Base-by-base conservation (phyloP, 805 yeast species). In the Saccharomycopsis malanga region DNA sequence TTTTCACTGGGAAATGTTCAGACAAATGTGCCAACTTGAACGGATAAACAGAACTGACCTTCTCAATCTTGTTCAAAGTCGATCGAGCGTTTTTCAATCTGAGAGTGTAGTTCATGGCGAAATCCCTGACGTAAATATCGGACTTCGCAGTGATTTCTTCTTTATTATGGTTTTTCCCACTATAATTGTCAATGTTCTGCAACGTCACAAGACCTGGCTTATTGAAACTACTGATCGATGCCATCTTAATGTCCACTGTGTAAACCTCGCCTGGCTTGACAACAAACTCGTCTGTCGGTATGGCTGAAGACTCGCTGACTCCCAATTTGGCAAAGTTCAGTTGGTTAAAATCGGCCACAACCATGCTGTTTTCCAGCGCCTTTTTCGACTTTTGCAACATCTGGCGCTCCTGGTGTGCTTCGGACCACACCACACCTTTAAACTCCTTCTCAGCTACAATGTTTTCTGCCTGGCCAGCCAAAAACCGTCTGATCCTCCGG, bases 391-490 rank as follows among this genome's bases (percentile, higher is more conserved):
- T 70, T 50, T 62, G 63, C 48, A 82, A 67, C 49, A 84, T 68
- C 21, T 62, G 60, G 34, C 71, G 70, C 67, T 85, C 95, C 66
- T 84, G 93, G 63, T 84, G 84, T 34, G 81, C 72, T 67, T 85
- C 95, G 45, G 83, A 74, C 94, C 94, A 85, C 23, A 76, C 83
- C 46, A 89, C 94, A 61, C 96, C 96, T 66, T 91, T 89, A 67
- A 84, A 86, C 55, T 87, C 96, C 60, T 81, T 76, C 69, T 91
- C 98, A 34, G 89, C 91, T 54, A 88, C 93, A 46, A 88, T 71
- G 61, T 88, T 93, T 61, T 87, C 95, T 50, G 89, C 82, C 71
- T 93, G 98, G 45, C 98, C 98, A 34, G 95, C 95, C 60, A 93
- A 76, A 59, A 91, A 93, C 61, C 98, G 78, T 70, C 96, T 78